Base-by-base conservation (phyloP, 1,284 basidiomycete genomes). In the Inonotus hispidus region DNA sequence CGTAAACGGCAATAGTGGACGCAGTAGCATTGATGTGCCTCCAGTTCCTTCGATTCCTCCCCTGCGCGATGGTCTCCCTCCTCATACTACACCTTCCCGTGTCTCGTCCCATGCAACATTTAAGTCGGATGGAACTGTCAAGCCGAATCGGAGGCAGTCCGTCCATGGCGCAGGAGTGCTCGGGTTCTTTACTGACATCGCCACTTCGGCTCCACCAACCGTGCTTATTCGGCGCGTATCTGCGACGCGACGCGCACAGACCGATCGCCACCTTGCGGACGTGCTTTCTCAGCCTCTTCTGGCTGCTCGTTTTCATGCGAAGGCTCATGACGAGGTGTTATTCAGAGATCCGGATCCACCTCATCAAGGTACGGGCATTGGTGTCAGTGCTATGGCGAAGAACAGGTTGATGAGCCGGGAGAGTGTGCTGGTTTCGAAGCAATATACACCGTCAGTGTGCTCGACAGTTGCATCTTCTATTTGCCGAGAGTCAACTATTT, bases 161-260 rank as follows among this genome's bases (percentile, higher is more conserved):
- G 37, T 61, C 23, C 59, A 63, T 14, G 55, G 56, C 8, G 58
- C 65, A 37, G 55, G 60, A 25, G 56, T 53, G 27, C 63, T 63
- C 7, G 45, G 50, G 1, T 57, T 63, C 45, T 52, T 62, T 39
- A 53, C 77, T 0, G 77, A 80, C 16, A 68, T 76, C 59, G 60
- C 58, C 8, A 64, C 73, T 3, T 72, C 80, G 23, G 82, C 85
- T 59, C 74, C 78, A 11, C 79, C 83, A 27, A 84, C 82, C 2
- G 80, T 90, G 53, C 76, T 88, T 41, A 82, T 92, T 58, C 81
- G 85, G 35, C 84, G 91, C 8, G 84, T 85, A 8, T 87, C 90
- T 6, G 75, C 81, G 14, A 77, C 82, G 37, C 84, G 87, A 35
- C 84, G 92, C 21, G 78, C 83, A 29, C 80, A 82, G 54, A 82